phyloP scores from a whole-genome alignment of 306 rosid genomes.

The Prunus dulcis region DNA sequence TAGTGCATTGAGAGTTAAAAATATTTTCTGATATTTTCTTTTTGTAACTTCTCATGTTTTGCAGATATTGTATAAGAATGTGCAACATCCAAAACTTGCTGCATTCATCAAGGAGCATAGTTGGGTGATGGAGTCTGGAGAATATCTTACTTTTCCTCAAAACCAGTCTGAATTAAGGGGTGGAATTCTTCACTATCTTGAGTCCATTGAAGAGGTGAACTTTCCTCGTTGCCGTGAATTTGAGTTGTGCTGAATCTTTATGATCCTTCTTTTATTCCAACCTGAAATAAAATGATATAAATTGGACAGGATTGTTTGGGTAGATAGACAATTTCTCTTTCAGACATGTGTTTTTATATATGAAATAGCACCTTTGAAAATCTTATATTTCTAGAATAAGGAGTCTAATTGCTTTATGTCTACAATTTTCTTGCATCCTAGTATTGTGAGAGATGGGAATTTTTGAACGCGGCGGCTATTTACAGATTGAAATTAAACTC shows the following conservation, averaged over 20 bases:
- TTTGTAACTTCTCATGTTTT: conserved; percentile 36
- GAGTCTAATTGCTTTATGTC: background rate
- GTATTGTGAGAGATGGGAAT: background rate
- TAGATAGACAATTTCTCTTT: background rate
- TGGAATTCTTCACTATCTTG: conserved; percentile 86
- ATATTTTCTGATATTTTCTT: conserved; percentile 23
- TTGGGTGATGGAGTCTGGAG: conserved; percentile 77
- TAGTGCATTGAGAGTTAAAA: conserved; percentile 11
- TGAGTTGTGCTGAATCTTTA: background rate
- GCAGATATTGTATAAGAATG: conserved; percentile 85
- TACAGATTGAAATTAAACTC: background rate
- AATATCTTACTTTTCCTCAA: conserved; percentile 78
- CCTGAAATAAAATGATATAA: background rate
- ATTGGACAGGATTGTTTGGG: background rate
- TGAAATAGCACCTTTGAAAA: background rate
- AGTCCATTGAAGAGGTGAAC: conserved; percentile 86
- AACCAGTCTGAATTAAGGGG: conserved; percentile 75
- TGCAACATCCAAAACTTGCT: conserved; percentile 88
- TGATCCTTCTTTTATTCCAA: background rate
- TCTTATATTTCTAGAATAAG: background rate
- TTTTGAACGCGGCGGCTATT: background rate
- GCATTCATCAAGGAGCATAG: conserved; percentile 64
- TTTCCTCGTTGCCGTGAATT: conserved; percentile 5
- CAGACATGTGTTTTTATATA: background rate
- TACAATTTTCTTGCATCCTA: background rate